phyloP scores from a whole-genome alignment of 345 rosid species.

The Turnera subulata region DNA sequence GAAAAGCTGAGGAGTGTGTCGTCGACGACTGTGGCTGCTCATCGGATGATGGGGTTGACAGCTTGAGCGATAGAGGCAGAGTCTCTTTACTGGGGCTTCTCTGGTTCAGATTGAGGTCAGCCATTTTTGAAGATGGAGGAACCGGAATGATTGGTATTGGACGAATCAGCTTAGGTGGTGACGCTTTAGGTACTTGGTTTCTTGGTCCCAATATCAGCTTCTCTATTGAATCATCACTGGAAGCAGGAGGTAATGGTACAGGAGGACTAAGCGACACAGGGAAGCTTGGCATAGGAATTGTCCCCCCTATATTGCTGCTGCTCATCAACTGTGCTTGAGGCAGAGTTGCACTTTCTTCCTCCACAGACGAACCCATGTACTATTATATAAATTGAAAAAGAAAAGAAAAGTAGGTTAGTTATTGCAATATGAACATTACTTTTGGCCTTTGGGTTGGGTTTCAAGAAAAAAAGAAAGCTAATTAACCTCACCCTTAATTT shows the following conservation, averaged over 20 bases:
- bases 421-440: no score
- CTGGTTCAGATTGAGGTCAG: slow-evolving; percentile 50
- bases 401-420: no score
- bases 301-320: slow-evolving; percentile 15
- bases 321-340: slow-evolving; percentile 14
- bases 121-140: slow-evolving; percentile 68
- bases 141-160: slow-evolving; percentile 50
- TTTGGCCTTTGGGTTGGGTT: no score
- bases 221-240: slow-evolving; percentile 24
- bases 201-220: slow-evolving; percentile 26
- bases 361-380: slow-evolving; percentile 36
- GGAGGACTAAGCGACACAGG: slow-evolving; percentile 23
- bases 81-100: slow-evolving; percentile 24
- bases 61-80: slow-evolving; percentile 51
- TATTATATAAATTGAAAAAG: slow-evolving; percentile 14
- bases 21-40: slow-evolving; percentile 43
- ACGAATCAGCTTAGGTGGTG: slow-evolving; percentile 35
- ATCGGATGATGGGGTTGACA: slow-evolving; percentile 36
- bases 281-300: slow-evolving; percentile 29
- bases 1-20: slow-evolving; percentile 39
- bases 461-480: no score
- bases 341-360: slow-evolving; percentile 29
- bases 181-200: slow-evolving; percentile 1
- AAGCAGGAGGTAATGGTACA: slow-evolving; percentile 16
- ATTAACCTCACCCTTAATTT: no score